Base-by-base conservation (phyloP, 2,329 filamentous ascomycete species). In the Colletotrichum viniferum region DNA sequence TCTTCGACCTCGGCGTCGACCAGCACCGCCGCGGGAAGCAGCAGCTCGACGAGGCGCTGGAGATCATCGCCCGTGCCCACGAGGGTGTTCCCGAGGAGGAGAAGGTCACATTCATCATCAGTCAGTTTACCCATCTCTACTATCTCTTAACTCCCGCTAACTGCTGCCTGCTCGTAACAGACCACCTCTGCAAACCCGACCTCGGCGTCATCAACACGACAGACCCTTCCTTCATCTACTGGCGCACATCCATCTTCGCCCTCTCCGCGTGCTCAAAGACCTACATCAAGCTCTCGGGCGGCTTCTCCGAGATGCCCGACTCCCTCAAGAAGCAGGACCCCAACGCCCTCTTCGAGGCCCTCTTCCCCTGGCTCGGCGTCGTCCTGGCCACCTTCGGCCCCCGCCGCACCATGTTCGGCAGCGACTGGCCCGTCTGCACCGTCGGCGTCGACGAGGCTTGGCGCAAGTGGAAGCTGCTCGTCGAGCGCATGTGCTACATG, bases 201-300 rank as follows among this genome's bases (percentile, higher is more conserved):
- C 87, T 97, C 32, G 88, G 88, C 36, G 88, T 94, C 79, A 87
- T 89, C 85, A 93, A 90, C 82, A 88, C 86, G 63, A 87, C 84
- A 43, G 88, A 92, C 80, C 86, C 89, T 2, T 87, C 89, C 30
- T 96, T 94, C 83, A 84, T 89, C 72, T 90, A 90, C 71, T 98
- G 95, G 95, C 91, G 91, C 71, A 87, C 89, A 16, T 89, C 92
- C 76, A 92, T 98, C 81, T 90, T 90, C 79, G 87, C 89, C 10
- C 92, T 97, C 80, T 90, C 92, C 78, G 89, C 89, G 74, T 91
- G 90, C 81, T 85, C 88, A 64, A 89, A 88, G 66, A 92, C 93
- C n/a, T 97, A 94, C 86, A 94, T 98, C 90, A 98, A 98, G 87
- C 90, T 98, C n/a, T 96, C 94, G 0, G 96, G 96, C 9, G 91